Percentiles rank a stretch among this genome's conserved stretches.
Conservation (phyloP, 2,329 filamentous ascomycete species). For the Tolypocladium endophyticum region DNA sequence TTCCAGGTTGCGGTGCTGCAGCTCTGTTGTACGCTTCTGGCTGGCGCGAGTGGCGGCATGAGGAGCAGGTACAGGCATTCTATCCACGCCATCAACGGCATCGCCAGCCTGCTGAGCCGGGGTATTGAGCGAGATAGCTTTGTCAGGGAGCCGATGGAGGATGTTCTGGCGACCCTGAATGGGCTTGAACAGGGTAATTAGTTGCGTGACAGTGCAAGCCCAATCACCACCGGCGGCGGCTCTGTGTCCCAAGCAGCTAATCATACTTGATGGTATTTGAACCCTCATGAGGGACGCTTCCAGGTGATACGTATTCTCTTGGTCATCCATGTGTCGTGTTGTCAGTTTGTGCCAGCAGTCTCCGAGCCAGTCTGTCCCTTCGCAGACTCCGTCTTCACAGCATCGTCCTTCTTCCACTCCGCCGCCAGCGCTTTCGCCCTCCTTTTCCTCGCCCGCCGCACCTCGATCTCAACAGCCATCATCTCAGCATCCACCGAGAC, state of each 20-base stretch:
- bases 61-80: constrained; percentile 40
- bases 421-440: constrained; percentile 34
- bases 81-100: constrained; percentile 36
- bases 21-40: constrained; percentile 42
- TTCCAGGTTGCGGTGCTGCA: constrained; percentile 44
- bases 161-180: constrained; percentile 27
- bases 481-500: constrained; percentile 50
- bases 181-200: neutral
- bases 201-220: neutral
- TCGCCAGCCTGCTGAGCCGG: constrained; percentile 30
- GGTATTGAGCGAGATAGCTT: constrained; percentile 18
- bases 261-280: neutral
- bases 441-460: constrained; percentile 50
- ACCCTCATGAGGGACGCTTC: neutral
- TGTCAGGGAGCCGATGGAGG: constrained; percentile 32
- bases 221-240: neutral
- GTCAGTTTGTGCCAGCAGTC: neutral
- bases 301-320: neutral
- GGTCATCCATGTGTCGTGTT: neutral
- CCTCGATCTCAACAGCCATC: constrained; percentile 55
- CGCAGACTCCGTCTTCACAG: neutral
- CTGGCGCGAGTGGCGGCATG: constrained; percentile 33
- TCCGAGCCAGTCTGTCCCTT: neutral
- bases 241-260: neutral
- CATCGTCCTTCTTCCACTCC: constrained; percentile 12